A percentile compares a stretch with the other conserved stretches of the same genome.
These are phyloP conservation scores for Candida ipomoeae DNA, from an alignment of 805 yeast species.

Conservation along the genomic window DNA sequence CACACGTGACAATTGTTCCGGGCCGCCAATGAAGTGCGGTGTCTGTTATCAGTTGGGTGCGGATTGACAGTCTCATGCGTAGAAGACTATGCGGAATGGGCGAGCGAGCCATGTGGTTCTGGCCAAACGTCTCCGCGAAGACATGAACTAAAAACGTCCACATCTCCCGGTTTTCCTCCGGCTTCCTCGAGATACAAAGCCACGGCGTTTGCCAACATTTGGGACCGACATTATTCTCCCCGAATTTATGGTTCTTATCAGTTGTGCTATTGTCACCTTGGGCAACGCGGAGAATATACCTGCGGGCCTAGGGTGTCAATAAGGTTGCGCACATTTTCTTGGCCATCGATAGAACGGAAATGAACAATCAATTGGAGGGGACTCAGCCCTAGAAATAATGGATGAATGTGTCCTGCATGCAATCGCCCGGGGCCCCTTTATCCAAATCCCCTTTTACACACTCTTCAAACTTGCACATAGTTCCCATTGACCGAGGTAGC, in stretches of 20 bases:
- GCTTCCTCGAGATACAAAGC: too few species aligned
- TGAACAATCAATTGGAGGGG: neutral
- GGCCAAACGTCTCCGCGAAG: neutral
- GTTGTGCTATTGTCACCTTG: too few species aligned
- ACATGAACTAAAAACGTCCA: too few species aligned
- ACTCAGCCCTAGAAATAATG: neutral
- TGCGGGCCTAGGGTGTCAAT: neutral
- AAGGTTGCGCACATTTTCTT: conserved; percentile 1
- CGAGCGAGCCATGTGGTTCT: neutral
- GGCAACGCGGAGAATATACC: neutral
- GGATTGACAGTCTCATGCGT: neutral
- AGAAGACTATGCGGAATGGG: neutral
- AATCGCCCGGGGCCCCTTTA: too few species aligned
- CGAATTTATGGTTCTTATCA: too few species aligned
- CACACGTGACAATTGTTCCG: neutral
- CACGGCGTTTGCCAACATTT: too few species aligned
- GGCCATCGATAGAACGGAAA: neutral
- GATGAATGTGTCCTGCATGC: too few species aligned
- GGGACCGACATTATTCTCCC: neutral
- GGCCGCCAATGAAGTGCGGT: neutral
- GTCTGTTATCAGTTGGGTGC: neutral
- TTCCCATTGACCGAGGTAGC: neutral
- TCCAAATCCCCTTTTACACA: too few species aligned
- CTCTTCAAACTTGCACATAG: neutral
- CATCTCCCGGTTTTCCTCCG: too few species aligned